These are phyloP conservation scores for Stephanodiscus triporus DNA, from an alignment of 108 stramenopile genomes.

Conservation along the genomic window DNA sequence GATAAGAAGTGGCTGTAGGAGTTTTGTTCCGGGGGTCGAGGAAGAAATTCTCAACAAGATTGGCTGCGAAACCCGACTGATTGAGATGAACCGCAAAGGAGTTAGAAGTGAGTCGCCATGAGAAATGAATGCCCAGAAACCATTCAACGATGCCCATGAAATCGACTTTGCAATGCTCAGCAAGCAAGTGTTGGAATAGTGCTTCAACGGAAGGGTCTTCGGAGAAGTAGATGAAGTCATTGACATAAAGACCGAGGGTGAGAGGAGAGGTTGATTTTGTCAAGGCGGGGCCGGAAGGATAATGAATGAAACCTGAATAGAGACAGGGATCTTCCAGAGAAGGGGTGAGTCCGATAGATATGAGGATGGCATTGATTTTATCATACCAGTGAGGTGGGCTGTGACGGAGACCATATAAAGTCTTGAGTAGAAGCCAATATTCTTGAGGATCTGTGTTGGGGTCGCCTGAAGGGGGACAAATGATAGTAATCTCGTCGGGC, in stretches of 20 bases:
- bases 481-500: background rate
- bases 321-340: conserved; percentile 15
- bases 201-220: conserved; percentile 9
- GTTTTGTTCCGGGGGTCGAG: background rate
- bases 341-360: conserved; percentile 6
- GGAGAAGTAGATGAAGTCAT: conserved; percentile 32
- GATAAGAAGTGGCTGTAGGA: conserved; percentile 34
- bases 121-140: conserved; percentile 34
- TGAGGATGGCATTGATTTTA: background rate
- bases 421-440: background rate
- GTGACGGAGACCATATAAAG: background rate
- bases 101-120: conserved; percentile 2
- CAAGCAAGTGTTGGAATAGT: background rate
- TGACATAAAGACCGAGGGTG: conserved; percentile 19
- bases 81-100: conserved; percentile 26
- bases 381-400: conserved; percentile 30
- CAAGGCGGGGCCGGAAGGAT: background rate
- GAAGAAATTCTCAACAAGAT: conserved; percentile 13
- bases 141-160: conserved; percentile 38
- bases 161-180: background rate
- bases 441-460: background rate
- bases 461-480: background rate
- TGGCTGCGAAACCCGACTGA: conserved; percentile 31
- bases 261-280: background rate
- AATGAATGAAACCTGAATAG: background rate